These are phyloP conservation scores for Xanthoconium purpureum DNA, from an alignment of 768 basidiomycete genomes.

Conservation along the genomic window DNA sequence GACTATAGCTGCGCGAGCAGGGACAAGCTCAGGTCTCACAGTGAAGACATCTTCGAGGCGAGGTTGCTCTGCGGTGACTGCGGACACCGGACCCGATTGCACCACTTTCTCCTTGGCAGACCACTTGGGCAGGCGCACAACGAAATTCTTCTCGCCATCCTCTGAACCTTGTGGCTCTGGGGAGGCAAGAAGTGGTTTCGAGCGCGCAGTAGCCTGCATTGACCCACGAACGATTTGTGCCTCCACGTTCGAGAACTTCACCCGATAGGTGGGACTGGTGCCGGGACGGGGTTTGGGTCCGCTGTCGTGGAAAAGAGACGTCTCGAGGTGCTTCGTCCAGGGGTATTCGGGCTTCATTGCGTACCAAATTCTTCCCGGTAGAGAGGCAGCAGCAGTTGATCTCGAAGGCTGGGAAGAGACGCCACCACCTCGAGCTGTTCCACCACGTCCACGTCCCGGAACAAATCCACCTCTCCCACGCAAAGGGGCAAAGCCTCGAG, in stretches of 20 bases:
- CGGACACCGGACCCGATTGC: slow-evolving; percentile 6
- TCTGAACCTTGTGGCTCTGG: slow-evolving; percentile 34
- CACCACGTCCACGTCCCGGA: slow-evolving; percentile 42
- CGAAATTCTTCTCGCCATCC: slow-evolving; percentile 43
- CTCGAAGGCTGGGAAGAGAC: slow-evolving; percentile 30
- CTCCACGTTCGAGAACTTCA: slow-evolving; percentile 58
- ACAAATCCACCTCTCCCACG: slow-evolving; percentile 50
- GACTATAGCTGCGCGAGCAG: slow-evolving; percentile 25
- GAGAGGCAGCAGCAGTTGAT: slow-evolving; percentile 26
- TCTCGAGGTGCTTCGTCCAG: slow-evolving; percentile 84
- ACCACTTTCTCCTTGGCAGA: slow-evolving; percentile 36
- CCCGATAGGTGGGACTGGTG: slow-evolving; percentile 51
- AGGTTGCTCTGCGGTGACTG: slow-evolving; percentile 34
- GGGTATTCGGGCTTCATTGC: slow-evolving; percentile 73
- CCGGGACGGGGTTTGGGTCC: slow-evolving; percentile 57
- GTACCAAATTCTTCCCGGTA: slow-evolving; percentile 59
- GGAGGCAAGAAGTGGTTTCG: slow-evolving; percentile 13
- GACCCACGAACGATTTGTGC: slow-evolving; percentile 43
- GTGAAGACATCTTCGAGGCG: slow-evolving; percentile 56
- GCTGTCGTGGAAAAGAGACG: slow-evolving; percentile 64
- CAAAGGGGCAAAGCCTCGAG: slow-evolving; percentile 36
- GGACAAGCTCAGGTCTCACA: slow-evolving; percentile 49
- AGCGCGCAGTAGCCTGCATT: slow-evolving; percentile 1
- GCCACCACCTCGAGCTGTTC: slow-evolving; percentile 46
- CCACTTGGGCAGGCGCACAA: slow-evolving; percentile 54